Percentiles rank a stretch among this genome's conserved stretches.
Evolutionary conservation across 192 early-diverging fungal species (phyloP).

Genomic region (Backusella mclennaniae): DNA sequence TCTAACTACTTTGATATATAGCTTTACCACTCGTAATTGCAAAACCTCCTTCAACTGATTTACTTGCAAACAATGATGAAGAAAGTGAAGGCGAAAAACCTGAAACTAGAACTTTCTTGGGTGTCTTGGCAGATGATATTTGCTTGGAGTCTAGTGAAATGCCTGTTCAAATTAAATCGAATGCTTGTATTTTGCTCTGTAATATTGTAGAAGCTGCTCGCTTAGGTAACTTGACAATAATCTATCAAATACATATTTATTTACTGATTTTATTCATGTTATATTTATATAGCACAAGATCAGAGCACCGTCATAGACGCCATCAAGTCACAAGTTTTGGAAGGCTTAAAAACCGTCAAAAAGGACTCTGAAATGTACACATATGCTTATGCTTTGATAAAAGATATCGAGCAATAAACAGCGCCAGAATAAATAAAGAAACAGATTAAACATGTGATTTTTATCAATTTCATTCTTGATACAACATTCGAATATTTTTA

Average conservation of each 20-base stretch:
- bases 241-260: too few relatives aligned
- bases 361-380: constrained; percentile 1
- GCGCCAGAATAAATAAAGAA: not conserved
- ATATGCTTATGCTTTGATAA: constrained; percentile 2
- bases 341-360: not conserved
- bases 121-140: constrained; percentile 39
- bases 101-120: constrained; percentile 34
- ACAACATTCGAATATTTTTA: not conserved
- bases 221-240: constrained; percentile 10
- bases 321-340: not conserved
- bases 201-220: constrained; percentile 33
- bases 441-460: not conserved
- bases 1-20: constrained; percentile 5
- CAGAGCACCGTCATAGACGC: not conserved
- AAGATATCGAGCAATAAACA: not conserved
- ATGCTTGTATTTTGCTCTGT: constrained; percentile 47
- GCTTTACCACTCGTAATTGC: constrained; percentile 14
- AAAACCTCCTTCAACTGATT: not conserved
- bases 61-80: constrained; percentile 23
- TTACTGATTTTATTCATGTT: not conserved
- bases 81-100: not conserved
- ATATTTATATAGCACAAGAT: not conserved
- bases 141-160: constrained; percentile 36
- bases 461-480: not conserved
- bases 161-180: constrained; percentile 50